Evolutionary conservation across 1,284 basidiomycete genomes (phyloP), one percentile per base, ranked within the genome.

Genomic region (Ceratobasidium sp.): DNA sequence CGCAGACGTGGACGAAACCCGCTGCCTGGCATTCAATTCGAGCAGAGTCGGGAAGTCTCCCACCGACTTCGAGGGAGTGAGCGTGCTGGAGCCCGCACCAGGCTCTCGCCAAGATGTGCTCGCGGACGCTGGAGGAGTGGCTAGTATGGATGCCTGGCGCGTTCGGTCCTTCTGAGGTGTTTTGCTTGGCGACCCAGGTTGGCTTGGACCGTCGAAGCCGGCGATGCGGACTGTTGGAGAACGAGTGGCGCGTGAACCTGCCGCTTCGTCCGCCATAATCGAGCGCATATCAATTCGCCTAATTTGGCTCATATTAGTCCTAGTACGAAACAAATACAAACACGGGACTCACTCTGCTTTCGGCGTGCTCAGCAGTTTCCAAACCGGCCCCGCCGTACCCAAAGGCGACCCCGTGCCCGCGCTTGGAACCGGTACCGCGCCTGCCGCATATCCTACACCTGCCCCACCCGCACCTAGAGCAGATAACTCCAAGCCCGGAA

Each of bases 201-300:
- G 60, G 19, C 41, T 33, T 8, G 54, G 14, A 36, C 60, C 47
- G 19, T 75, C 53, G 56, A 75, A 73, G 22, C 76, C 75, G 22
- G 77, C 44, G 8, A 77, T 74, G 22, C 78, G 72, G 56, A 76
- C 78, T 76, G 75, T 74, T 78, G 78, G 53, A 41, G 67, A 65
- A 6, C 67, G 65, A n/a, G 59, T 47, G 14, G 67, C 17, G 8
- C 45, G 36, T 51, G 60, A 44, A 9, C 53, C 48, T 29, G 75
- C 83, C 51, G 89, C 88, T 0, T 90, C 89, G 81, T 95, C 93
- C 0, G 93, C 94, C 89, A 98, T 95, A 76, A 98, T 91, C 24
- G 89, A 85, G 78, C 93, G 91, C 86, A 98, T 90, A 80, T 97
- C 94, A 9, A 91, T 88, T 48, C 69, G 56, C 33, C 92, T 94